phyloP scores from a whole-genome alignment of 2,329 filamentous ascomycete species.

The Aspergillus tubingensis region DNA sequence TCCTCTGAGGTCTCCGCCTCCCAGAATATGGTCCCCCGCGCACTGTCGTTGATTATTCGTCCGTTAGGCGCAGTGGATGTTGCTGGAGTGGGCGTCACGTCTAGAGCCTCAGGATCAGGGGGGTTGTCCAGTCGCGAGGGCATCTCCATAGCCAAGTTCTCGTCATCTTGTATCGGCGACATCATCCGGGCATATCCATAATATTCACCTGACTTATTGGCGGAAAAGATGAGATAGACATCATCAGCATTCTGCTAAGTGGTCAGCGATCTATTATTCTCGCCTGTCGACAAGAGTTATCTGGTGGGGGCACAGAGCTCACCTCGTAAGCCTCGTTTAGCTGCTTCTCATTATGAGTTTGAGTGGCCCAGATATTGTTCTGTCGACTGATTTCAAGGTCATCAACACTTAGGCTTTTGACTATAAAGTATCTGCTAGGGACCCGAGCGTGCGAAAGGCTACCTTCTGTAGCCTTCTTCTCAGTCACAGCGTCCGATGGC shows the following conservation, averaged over 20 bases:
- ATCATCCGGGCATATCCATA: slow-evolving; percentile 92
- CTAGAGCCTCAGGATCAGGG: slow-evolving; percentile 67
- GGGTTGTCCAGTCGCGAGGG: slow-evolving; percentile 63
- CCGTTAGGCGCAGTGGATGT: slow-evolving; percentile 78
- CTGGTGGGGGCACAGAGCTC: slow-evolving; percentile 26
- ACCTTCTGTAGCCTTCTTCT: slow-evolving; percentile 4
- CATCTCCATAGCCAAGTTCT: slow-evolving; percentile 68
- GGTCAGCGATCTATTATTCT: neutral
- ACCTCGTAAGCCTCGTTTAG: slow-evolving; percentile 84
- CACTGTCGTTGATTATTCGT: slow-evolving; percentile 87
- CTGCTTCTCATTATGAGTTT: slow-evolving; percentile 84
- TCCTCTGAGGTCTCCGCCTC: slow-evolving; percentile 69
- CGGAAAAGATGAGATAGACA: slow-evolving; percentile 91
- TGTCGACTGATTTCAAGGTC: slow-evolving; percentile 86
- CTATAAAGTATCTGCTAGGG: slow-evolving; percentile 81
- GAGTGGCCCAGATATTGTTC: slow-evolving; percentile 90
- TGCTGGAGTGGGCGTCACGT: slow-evolving; percentile 76
- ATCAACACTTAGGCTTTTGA: slow-evolving; percentile 89
- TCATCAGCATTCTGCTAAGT: slow-evolving; percentile 67
- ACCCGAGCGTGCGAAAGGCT: slow-evolving; percentile 35
- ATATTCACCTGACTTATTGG: slow-evolving; percentile 96
- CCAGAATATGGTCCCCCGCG: slow-evolving; percentile 96
- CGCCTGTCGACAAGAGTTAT: neutral
- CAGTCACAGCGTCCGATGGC: slow-evolving; percentile 12
- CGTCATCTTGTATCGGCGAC: slow-evolving; percentile 79